Evolutionary conservation across 108 stramenopile genomes (phyloP), one percentile per base, ranked within the genome.

Genomic region (Mediolabrus comicus): DNA sequence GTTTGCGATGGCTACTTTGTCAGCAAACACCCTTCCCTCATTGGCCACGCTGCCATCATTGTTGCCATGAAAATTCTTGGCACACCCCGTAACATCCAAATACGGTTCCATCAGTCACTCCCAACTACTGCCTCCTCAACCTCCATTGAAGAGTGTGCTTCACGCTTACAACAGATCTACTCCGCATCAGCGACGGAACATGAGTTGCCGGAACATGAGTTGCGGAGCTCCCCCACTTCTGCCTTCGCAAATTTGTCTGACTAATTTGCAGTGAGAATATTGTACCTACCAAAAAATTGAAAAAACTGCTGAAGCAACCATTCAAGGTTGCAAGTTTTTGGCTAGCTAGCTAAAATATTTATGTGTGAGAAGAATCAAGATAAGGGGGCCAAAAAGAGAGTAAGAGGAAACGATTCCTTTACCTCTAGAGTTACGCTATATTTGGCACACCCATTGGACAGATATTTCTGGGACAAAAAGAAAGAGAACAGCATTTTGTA

Each of bases 31-130:
- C 62, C 62, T 5, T 64, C 69, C n/a, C 62, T 51, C 16, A 30
- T 69, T 53, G 69, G 61, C 11, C 62, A 63, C n/a, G 59, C 69
- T 29, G 69, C 69, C 29, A 33, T 69, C 11, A 19, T 27, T 5
- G 65, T 53, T 2, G 51, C 65, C 10, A 66, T 66, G 65, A 34
- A 66, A 22, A 22, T 49, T 22, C 22, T 49, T 49, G 46, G 19
- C 46, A 49, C 46, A 8, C 46, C 46, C 7, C 19, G 19, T 9
- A 49, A 49, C 7, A 7, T 49, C 22, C 46, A 49, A 49, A 49
- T 17, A 22, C 14, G 9, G 22, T 49, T 49, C 19, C n/a, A n/a
- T n/a, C 22, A 49, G 46, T 4, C 22, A 49, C 46, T 49, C 46
- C 46, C 46, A 17, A 49, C 6, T 49, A 0, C 22, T 24, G 4